Evolutionary conservation across 164 flowering plant genomes (phyloP).

Genomic region (Aristolochia fimbriata): DNA sequence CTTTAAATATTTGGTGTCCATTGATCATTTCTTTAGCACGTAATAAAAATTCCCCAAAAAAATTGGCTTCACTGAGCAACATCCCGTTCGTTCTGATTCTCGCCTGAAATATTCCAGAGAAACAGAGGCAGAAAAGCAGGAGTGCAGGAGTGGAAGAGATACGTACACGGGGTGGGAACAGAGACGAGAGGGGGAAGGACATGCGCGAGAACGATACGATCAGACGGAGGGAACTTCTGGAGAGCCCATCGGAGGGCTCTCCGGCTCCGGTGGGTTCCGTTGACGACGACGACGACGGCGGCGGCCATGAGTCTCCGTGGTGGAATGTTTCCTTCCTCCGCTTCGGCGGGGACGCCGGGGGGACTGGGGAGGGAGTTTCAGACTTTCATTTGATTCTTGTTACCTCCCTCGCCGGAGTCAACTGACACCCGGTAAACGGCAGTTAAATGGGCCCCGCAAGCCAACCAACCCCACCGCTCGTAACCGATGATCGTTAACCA

Average conservation of each 20-base stretch:
- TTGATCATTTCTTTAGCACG: not conserved
- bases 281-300: conserved; percentile 70
- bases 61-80: not conserved
- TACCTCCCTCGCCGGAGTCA: too few species aligned
- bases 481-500: too few species aligned
- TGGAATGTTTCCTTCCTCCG: not conserved
- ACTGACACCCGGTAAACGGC: too few species aligned
- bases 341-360: too few species aligned
- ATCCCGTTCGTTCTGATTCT: not conserved
- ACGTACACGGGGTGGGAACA: conserved; percentile 66
- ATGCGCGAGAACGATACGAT: conserved; percentile 52
- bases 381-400: too few species aligned
- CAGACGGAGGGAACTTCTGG: conserved; percentile 43
- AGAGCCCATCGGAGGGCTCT: conserved; percentile 75
- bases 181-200: conserved; percentile 56
- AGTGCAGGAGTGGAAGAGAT: conserved; percentile 3
- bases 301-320: conserved; percentile 20
- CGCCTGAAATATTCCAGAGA: not conserved
- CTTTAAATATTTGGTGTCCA: not conserved
- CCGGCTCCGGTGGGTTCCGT: conserved; percentile 30
- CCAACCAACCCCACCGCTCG: too few species aligned
- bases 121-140: not conserved
- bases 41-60: not conserved
- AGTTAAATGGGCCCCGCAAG: too few species aligned
- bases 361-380: too few species aligned